A percentile compares a stretch with the other conserved stretches of the same genome.
These are phyloP conservation scores for Phylloporus sp. DNA, from an alignment of 768 basidiomycete genomes.

Conservation along the genomic window DNA sequence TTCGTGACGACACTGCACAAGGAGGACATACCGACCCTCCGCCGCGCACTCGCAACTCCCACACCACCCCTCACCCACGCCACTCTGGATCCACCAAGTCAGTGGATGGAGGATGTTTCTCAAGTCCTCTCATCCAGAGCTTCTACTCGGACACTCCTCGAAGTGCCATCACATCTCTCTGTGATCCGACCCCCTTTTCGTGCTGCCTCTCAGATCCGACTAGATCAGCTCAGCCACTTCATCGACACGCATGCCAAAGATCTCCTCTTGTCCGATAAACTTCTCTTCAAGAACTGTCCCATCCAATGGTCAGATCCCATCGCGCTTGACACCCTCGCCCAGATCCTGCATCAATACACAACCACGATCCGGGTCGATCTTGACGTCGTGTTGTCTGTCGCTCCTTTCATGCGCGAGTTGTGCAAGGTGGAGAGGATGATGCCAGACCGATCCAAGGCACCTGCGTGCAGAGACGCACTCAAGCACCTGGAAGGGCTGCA, in stretches of 20 bases:
- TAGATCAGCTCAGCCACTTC: conserved; percentile 35
- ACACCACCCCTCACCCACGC: conserved; percentile 52
- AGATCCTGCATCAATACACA: conserved; percentile 35
- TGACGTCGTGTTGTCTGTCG: conserved; percentile 17
- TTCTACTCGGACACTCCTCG: conserved; percentile 40
- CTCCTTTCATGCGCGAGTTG: conserved; percentile 20
- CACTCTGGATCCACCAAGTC: conserved; percentile 35
- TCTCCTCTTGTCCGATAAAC: conserved; percentile 43
- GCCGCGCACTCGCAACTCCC: conserved; percentile 48
- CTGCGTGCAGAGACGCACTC: conserved; percentile 15
- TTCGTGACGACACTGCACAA: conserved; percentile 67
- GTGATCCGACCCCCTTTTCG: conserved; percentile 43
- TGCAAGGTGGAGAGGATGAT: conserved; percentile 24
- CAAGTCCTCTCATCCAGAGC: conserved; percentile 43
- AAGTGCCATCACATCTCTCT: conserved; percentile 49
- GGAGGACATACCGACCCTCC: conserved; percentile 59
- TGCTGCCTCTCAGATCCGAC: conserved; percentile 26
- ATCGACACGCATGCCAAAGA: conserved; percentile 39
- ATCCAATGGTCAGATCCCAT: conserved; percentile 24
- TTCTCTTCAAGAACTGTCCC: conserved; percentile 49
- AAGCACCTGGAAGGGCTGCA: conserved; percentile 70
- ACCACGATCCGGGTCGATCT: conserved; percentile 21
- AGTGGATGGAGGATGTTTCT: conserved; percentile 26
- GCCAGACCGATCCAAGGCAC: conserved; percentile 2
- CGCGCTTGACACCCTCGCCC: conserved; percentile 15